Conservation (phyloP, 2,329 filamentous ascomycete species). For the Pseudogymnoascus sp. region DNA sequence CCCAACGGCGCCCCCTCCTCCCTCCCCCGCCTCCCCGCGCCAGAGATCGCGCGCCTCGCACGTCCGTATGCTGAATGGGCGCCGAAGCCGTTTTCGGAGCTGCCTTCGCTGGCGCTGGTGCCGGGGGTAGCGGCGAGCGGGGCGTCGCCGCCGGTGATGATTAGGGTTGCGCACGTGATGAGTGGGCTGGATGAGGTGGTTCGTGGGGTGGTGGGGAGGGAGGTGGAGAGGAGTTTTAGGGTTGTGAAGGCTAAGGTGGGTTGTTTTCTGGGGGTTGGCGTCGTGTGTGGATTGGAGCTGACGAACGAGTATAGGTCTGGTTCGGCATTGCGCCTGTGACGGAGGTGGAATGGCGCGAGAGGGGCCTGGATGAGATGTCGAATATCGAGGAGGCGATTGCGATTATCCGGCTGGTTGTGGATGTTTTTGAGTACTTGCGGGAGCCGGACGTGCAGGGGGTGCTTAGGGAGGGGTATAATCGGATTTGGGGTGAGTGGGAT, state of each 20-base stretch:
- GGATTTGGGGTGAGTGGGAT: conserved; percentile 18
- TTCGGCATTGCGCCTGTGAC: conserved; percentile 17
- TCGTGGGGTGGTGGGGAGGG: background rate
- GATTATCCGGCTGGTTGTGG: conserved; percentile 16
- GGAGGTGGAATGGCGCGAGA: conserved; percentile 17
- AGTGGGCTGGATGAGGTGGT: conserved; percentile 14
- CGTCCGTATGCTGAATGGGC: conserved; percentile 18
- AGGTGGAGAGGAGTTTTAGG: conserved; percentile 15
- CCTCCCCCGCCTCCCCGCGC: conserved; percentile 14
- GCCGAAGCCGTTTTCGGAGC: conserved; percentile 15
- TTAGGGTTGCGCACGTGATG: conserved; percentile 14
- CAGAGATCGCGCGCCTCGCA: conserved; percentile 10
- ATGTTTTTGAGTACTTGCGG: conserved; percentile 17
- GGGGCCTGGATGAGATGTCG: conserved; percentile 15
- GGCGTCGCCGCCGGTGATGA: conserved; percentile 13
- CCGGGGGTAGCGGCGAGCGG: conserved; percentile 9
- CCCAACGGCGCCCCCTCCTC: conserved; percentile 12
- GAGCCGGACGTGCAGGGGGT: conserved; percentile 17
- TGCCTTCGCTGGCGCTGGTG: conserved; percentile 11
- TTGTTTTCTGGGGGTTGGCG: background rate
- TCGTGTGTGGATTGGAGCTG: background rate
- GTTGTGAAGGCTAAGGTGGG: conserved; percentile 15
- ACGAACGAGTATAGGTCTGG: conserved; percentile 15
- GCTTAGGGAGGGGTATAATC: conserved; percentile 16
- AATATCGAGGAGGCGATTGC: conserved; percentile 22